Base-by-base conservation (phyloP, 202 grass and related monocot genomes). In the Musa balbisiana region DNA sequence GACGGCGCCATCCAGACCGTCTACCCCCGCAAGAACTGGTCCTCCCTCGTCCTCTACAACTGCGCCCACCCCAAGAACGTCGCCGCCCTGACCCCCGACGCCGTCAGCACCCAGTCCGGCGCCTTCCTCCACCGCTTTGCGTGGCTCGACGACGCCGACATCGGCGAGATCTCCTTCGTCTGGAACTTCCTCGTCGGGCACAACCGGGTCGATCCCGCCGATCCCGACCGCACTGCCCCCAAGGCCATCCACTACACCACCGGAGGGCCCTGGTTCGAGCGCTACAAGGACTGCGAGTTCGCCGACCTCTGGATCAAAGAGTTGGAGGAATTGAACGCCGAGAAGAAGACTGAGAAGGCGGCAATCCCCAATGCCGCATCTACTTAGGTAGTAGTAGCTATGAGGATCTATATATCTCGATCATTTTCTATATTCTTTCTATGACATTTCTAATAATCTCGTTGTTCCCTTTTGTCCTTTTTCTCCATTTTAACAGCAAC, bases 71-170 rank as follows among this genome's bases (percentile, higher is more conserved):
- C 71, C 20, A 73, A 73, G 71, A 73, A 73, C 52, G 22, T 24
- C 21, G 24, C 8, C 22, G 24, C 53, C n/a, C 71, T 73, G 20
- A 56, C 71, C 1, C 71, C 71, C 11, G 71, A 73, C 20, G 52
- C 53, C 51, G 71, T 73, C 52, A 73, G 52, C 71, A 73, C 71
- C 52, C 71, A 73, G 71, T 55, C 52, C 22, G 71, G 71, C 21
- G 71, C 71, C 21, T 73, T 73, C 71, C 71, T 73, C 11, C 71
- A 73, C 71, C 71, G 71, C 71, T 73, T 73, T 52, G 3, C 71
- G 71, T 73, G 71, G 71, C 71, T 73, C 51, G 71, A 73, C 71
- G 71, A 73, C 71, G 52, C 71, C 71, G 71, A 73, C 11, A 73
- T 73, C 51, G 71, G 71, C 1, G 71, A 73, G 71, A 29, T 73